Percentiles rank a stretch among this genome's conserved stretches.
Conservation (phyloP, 1,284 basidiomycete genomes). For the Chalciporus sp. region DNA sequence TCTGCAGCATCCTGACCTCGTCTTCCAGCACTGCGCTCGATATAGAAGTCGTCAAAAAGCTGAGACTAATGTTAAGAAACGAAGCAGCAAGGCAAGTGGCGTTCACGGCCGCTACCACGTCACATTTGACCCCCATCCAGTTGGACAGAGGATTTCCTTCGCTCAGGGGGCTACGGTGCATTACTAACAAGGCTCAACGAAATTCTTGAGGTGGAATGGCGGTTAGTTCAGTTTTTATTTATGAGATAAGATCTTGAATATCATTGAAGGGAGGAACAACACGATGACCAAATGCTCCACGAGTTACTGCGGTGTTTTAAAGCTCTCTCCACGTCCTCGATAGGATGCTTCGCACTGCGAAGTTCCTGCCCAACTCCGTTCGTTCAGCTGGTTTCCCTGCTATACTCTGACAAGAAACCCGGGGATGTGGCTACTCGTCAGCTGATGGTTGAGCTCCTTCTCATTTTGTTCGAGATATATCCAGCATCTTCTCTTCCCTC, state of each 20-base stretch:
- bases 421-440: conserved; percentile 91
- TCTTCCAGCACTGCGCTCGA: conserved; percentile 73
- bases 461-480: conserved; percentile 84
- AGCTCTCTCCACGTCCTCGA: conserved; percentile 87
- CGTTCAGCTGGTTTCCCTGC: conserved; percentile 75
- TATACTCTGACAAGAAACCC: conserved; percentile 97
- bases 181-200: conserved; percentile 89
- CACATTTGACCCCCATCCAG: conserved; percentile 38
- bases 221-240: conserved; percentile 49
- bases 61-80: conserved; percentile 80
- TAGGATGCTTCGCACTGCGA: conserved; percentile 81
- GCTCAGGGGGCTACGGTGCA: conserved; percentile 82
- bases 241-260: conserved; percentile 14
- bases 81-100: conserved; percentile 73
- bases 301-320: conserved; percentile 94
- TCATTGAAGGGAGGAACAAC: conserved; percentile 85
- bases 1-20: conserved; percentile 63
- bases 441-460: conserved; percentile 85
- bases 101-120: not conserved
- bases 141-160: conserved; percentile 93
- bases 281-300: conserved; percentile 92
- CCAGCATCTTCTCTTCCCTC: conserved; percentile 66
- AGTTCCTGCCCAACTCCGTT: conserved; percentile 87
- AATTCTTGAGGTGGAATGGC: conserved; percentile 94
- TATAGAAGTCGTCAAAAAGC: conserved; percentile 74